These are phyloP conservation scores for Kluyveromyces starmeri DNA, from an alignment of 805 yeast species.

Conservation along the genomic window DNA sequence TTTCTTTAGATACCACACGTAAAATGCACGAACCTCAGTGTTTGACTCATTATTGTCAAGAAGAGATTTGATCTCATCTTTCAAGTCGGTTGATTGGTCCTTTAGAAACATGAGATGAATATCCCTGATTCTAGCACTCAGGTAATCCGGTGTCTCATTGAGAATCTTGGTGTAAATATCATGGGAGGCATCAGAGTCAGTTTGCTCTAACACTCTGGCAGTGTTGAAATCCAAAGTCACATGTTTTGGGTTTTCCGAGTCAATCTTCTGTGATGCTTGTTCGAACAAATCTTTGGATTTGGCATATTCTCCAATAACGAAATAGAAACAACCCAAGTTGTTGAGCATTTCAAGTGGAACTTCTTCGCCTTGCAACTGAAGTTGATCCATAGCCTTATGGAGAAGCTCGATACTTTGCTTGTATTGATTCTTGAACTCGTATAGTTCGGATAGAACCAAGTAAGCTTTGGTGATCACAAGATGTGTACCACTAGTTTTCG, in stretches of 20 bases:
- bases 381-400: slow-evolving; percentile 48
- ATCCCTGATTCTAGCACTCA: slow-evolving; percentile 66
- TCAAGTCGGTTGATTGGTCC: slow-evolving; percentile 36
- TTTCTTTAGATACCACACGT: slow-evolving; percentile 76
- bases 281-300: slow-evolving; percentile 51
- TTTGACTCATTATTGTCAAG: slow-evolving; percentile 48
- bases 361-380: slow-evolving; percentile 28
- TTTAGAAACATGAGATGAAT: slow-evolving; percentile 51
- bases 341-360: slow-evolving; percentile 55
- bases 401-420: slow-evolving; percentile 60
- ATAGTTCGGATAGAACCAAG: slow-evolving; percentile 57
- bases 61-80: slow-evolving; percentile 45
- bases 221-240: slow-evolving; percentile 57
- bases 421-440: slow-evolving; percentile 53
- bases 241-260: slow-evolving; percentile 25
- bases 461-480: slow-evolving; percentile 56
- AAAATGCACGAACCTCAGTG: slow-evolving; percentile 80
- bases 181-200: slow-evolving; percentile 21
- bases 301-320: slow-evolving; percentile 50
- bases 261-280: slow-evolving; percentile 31
- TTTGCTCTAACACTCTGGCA: slow-evolving; percentile 64
- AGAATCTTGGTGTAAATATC: slow-evolving; percentile 47
- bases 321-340: slow-evolving; percentile 78
- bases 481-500: slow-evolving; percentile 46
- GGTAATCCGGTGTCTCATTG: slow-evolving; percentile 54